Conservation (phyloP, 495 filamentous ascomycete species). For the Aspergillus ostianus region DNA sequence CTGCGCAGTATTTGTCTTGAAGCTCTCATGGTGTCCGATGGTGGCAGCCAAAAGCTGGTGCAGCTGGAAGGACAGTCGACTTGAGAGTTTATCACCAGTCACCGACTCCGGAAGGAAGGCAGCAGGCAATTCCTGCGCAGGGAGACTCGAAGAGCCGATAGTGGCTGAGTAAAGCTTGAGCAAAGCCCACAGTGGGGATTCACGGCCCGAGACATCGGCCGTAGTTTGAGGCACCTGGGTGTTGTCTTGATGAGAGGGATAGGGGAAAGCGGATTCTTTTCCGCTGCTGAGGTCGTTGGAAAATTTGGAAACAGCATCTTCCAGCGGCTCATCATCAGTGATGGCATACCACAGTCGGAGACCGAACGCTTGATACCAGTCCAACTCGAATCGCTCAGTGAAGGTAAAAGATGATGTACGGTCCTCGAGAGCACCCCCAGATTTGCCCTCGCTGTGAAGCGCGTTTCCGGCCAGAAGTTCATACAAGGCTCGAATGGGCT, state of each 20-base stretch:
- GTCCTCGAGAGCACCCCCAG: constrained; percentile 65
- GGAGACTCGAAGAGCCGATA: constrained; percentile 18
- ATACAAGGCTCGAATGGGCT: constrained; percentile 82
- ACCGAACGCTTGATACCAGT: constrained; percentile 92
- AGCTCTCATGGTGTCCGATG: constrained; percentile 43
- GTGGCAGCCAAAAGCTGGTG: constrained; percentile 55
- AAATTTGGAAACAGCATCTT: constrained; percentile 68
- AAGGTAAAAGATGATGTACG: constrained; percentile 72
- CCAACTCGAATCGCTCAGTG: constrained; percentile 74
- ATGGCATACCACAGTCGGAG: constrained; percentile 85
- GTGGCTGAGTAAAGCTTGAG: constrained; percentile 70
- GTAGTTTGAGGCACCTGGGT: constrained; percentile 49
- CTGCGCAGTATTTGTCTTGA: constrained; percentile 37
- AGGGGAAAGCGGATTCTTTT: constrained; percentile 57
- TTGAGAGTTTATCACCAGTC: constrained; percentile 65
- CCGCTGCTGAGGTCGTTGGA: constrained; percentile 63
- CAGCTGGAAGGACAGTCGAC: constrained; percentile 81
- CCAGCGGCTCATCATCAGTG: constrained; percentile 61
- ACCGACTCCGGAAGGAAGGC: constrained; percentile 49
- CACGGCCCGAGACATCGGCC: constrained; percentile 49
- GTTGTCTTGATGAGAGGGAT: constrained; percentile 58
- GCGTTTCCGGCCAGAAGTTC: constrained; percentile 86
- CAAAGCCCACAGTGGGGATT: constrained; percentile 83
- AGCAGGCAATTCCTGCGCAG: constrained; percentile 32
- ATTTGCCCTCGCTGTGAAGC: constrained; percentile 71